These are phyloP conservation scores for Nicotiana paniculata DNA, from an alignment of 257 asterid species.

Conservation along the genomic window DNA sequence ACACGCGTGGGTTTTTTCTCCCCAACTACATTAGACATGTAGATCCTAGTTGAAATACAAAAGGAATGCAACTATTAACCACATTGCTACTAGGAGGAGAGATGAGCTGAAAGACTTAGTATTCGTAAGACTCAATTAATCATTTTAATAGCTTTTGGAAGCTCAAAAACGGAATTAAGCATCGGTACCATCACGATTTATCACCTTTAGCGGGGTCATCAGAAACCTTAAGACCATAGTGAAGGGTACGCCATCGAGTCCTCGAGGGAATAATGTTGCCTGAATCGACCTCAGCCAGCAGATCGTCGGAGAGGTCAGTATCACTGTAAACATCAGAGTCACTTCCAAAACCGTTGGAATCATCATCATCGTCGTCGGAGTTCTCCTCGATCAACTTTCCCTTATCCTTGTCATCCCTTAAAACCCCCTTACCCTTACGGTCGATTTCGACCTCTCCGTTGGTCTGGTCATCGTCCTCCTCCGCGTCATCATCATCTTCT, in stretches of 20 bases:
- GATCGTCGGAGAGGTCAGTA: conserved; percentile 32
- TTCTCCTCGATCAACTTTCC: conserved; percentile 36
- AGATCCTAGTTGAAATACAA: background rate
- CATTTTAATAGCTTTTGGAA: too few relatives aligned
- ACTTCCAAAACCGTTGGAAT: conserved; percentile 19
- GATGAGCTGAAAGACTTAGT: background rate
- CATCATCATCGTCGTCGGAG: conserved; percentile 11
- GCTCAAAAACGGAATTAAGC: conserved; percentile 8
- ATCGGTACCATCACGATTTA: background rate
- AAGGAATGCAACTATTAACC: background rate
- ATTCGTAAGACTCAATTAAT: too few relatives aligned
- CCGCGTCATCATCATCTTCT: conserved; percentile 6
- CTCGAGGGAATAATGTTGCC: conserved; percentile 38
- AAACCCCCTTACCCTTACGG: conserved; percentile 33
- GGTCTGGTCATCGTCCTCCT: conserved; percentile 13
- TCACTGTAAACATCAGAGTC: conserved; percentile 26
- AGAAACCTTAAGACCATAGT: conserved; percentile 20
- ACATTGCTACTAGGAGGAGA: background rate
- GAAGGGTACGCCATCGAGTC: conserved; percentile 24
- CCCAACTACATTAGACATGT: background rate
- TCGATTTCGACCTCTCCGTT: conserved; percentile 16
- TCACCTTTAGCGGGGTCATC: conserved; percentile 3
- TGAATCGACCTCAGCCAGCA: conserved; percentile 34
- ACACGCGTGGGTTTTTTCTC: too few relatives aligned
- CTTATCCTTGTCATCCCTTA: conserved; percentile 31